Evolutionary conservation across 139 green algal genomes (phyloP).

Genomic region (Chlamydomonas eustigma): DNA sequence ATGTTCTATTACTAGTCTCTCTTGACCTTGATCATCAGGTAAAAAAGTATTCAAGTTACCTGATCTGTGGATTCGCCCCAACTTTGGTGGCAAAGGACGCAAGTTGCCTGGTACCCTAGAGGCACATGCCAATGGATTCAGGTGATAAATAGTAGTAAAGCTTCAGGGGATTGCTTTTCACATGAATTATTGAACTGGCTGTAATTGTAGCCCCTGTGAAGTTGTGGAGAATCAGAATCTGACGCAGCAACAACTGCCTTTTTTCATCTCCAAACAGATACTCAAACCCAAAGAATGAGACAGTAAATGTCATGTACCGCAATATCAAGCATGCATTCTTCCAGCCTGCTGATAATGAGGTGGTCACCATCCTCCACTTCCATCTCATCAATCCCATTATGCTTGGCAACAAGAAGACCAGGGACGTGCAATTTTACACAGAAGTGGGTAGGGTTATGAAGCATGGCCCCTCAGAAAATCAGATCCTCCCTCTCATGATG

Average conservation of each 20-base stretch:
- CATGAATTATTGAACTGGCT: no score
- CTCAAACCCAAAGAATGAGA: conserved; percentile 73
- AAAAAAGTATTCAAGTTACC: conserved; percentile 74
- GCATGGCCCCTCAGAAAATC: no score
- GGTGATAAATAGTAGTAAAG: conserved; percentile 22
- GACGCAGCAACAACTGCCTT: no score
- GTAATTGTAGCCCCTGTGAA: no score
- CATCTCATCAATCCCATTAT: conserved; percentile 98
- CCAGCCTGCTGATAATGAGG: conserved; percentile 86
- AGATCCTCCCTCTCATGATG: no score
- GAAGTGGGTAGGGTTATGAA: conserved; percentile 61
- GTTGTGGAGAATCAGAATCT: no score
- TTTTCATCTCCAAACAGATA: conserved; percentile 28
- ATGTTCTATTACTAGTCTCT: neutral
- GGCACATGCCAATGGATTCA: conserved; percentile 94
- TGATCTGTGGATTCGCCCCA: conserved; percentile 93
- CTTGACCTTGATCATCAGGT: conserved; percentile 4
- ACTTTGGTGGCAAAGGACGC: conserved; percentile 80
- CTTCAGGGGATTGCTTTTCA: no score
- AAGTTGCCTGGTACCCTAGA: conserved; percentile 91
- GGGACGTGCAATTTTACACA: conserved; percentile 95
- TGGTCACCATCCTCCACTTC: conserved; percentile 97
- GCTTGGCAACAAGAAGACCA: conserved; percentile 98
- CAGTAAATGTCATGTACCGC: conserved; percentile 92
- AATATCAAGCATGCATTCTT: conserved; percentile 99